A percentile compares a stretch with the other conserved stretches of the same genome.
Evolutionary conservation across 2,329 filamentous ascomycete genomes (phyloP).

Genomic region (Dothistroma pini): DNA sequence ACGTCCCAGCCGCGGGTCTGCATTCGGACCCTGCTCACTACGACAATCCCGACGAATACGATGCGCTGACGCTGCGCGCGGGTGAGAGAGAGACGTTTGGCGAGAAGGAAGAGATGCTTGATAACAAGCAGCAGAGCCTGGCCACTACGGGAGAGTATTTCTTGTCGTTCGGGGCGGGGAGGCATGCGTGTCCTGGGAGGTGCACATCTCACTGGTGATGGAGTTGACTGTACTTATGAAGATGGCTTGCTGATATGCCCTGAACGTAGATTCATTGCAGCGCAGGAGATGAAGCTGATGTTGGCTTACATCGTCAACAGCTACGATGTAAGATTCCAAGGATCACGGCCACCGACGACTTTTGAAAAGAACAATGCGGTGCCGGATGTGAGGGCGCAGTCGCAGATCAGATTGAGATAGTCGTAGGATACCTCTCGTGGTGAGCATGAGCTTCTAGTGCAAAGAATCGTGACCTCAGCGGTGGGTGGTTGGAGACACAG

Average conservation of each 20-base stretch:
- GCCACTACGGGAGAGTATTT: constrained; percentile 23
- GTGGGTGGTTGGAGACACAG: no score
- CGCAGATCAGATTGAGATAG: neutral
- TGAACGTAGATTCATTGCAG: constrained; percentile 18
- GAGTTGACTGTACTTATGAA: constrained; percentile 43
- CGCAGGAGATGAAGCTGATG: constrained; percentile 48
- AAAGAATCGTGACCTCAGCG: neutral
- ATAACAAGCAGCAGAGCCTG: constrained; percentile 14
- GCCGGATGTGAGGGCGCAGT: neutral
- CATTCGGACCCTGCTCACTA: constrained; percentile 30
- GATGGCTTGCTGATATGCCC: no score
- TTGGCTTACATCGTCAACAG: constrained; percentile 41
- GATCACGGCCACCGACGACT: constrained; percentile 5
- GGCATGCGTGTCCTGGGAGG: constrained; percentile 34
- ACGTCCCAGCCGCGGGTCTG: constrained; percentile 20
- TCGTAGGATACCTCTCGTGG: neutral
- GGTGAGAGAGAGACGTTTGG: constrained; percentile 5
- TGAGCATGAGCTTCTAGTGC: neutral
- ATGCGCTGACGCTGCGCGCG: constrained; percentile 30
- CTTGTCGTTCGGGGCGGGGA: constrained; percentile 24
- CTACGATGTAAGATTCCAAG: constrained; percentile 35
- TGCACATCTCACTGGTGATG: no score
- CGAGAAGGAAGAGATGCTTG: constrained; percentile 3
- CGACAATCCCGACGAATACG: constrained; percentile 20
- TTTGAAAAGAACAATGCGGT: neutral